phyloP scores from a whole-genome alignment of 495 filamentous ascomycete genomes.

The Xylaria acuta region DNA sequence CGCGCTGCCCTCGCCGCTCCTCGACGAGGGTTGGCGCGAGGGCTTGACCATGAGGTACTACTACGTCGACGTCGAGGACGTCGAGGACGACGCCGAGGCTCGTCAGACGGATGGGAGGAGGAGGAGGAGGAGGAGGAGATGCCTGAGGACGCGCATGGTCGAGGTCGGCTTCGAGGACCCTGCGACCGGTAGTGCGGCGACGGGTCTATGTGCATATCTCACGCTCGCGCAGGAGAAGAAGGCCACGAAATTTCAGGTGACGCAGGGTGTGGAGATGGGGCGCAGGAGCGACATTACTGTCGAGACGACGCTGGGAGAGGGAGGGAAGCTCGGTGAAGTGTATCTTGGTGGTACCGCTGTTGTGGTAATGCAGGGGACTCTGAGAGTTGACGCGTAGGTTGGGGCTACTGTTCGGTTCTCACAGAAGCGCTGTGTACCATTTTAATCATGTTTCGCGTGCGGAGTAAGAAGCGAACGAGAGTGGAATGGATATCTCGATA shows the following conservation, averaged over 20 bases:
- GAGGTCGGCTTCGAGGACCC: slow-evolving; percentile 69
- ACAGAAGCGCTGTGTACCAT: background rate
- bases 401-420: background rate
- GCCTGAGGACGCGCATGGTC: slow-evolving; percentile 57
- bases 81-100: slow-evolving; percentile 33
- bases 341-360: slow-evolving; percentile 63
- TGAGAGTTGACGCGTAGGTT: slow-evolving; percentile 33
- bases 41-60: slow-evolving; percentile 64
- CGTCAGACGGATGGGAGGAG: too few relatives aligned
- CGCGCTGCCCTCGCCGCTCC: slow-evolving; percentile 33
- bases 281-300: slow-evolving; percentile 63
- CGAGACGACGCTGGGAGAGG: slow-evolving; percentile 44
- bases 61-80: slow-evolving; percentile 52
- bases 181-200: slow-evolving; percentile 70
- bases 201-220: slow-evolving; percentile 63
- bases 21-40: slow-evolving; percentile 65
- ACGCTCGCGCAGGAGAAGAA: slow-evolving; percentile 42
- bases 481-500: background rate
- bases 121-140: slow-evolving; percentile 34
- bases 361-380: slow-evolving; percentile 62
- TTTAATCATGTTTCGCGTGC: background rate
- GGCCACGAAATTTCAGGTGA: slow-evolving; percentile 55
- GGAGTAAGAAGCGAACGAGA: background rate
- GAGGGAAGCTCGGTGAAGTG: slow-evolving; percentile 56
- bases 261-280: slow-evolving; percentile 83